Conservation (phyloP, 2,329 filamentous ascomycete genomes). For the Colletotrichum paranaense region DNA sequence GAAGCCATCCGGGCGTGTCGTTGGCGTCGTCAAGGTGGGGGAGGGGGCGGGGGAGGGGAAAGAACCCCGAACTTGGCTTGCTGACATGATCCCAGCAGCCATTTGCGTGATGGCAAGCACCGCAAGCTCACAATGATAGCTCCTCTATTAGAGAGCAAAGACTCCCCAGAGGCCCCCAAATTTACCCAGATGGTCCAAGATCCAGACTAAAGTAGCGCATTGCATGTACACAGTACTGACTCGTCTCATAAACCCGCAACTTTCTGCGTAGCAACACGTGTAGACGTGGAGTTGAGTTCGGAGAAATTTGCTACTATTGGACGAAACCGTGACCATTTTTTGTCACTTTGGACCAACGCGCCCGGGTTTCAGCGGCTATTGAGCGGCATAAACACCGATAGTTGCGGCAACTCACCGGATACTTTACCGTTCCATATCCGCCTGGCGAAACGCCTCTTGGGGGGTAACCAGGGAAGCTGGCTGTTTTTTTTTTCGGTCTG, state of each 20-base stretch:
- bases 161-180: background rate
- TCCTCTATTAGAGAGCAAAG: no score
- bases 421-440: background rate
- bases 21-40: background rate
- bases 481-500: background rate
- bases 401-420: conserved; percentile 7
- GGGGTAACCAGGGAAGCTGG: no score
- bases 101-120: background rate
- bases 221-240: conserved; percentile 3
- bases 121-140: no score
- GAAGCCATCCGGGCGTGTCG: background rate
- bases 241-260: conserved; percentile 11
- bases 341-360: background rate
- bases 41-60: conserved; percentile 13
- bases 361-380: conserved; percentile 2
- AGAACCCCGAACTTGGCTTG: background rate
- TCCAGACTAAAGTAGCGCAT: background rate
- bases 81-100: background rate
- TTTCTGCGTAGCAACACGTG: background rate
- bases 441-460: background rate
- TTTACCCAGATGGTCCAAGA: background rate
- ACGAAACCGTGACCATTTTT: background rate
- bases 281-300: background rate
- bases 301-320: background rate
- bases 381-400: conserved; percentile 1